These are phyloP conservation scores for Plenodomus lindquistii DNA, from an alignment of 2,329 filamentous ascomycete genomes.

Conservation along the genomic window DNA sequence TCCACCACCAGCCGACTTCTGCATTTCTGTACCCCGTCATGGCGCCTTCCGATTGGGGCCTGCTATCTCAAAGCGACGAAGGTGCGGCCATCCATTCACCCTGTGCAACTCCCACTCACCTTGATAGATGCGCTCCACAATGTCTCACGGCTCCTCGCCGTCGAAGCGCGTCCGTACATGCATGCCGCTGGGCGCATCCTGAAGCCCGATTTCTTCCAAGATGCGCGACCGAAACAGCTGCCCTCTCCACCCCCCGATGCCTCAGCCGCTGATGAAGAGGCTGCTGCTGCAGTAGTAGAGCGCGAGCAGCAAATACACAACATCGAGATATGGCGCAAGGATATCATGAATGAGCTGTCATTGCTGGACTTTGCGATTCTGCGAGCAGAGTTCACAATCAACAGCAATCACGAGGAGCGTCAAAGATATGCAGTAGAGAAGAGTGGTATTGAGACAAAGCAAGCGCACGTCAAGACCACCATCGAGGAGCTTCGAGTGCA, in stretches of 20 bases:
- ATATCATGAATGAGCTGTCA: conserved; percentile 84
- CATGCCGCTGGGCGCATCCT: conserved; percentile 82
- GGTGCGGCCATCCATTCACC: conserved; percentile 28
- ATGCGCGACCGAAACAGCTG: conserved; percentile 58
- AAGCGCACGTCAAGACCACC: conserved; percentile 74
- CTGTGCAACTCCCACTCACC: conserved; percentile 14
- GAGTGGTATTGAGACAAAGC: conserved; percentile 74
- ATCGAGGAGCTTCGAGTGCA: conserved; percentile 73
- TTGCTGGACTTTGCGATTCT: conserved; percentile 84
- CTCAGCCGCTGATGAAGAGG: conserved; percentile 50
- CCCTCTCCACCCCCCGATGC: conserved; percentile 70
- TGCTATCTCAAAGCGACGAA: conserved; percentile 76
- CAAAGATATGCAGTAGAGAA: conserved; percentile 83
- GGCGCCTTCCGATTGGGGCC: conserved; percentile 58
- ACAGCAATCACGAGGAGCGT: conserved; percentile 81
- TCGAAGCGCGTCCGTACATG: conserved; percentile 92
- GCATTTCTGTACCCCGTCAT: conserved; percentile 37
- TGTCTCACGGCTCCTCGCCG: conserved; percentile 74
- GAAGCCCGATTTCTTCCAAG: conserved; percentile 66
- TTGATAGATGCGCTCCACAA: conserved; percentile 78
- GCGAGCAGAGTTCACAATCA: conserved; percentile 83
- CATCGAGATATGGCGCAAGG: conserved; percentile 74
- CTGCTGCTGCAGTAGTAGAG: conserved; percentile 50
- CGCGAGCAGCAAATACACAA: conserved; percentile 58
- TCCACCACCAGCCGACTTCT: background rate